Percentiles rank a stretch among this genome's conserved stretches.
These are phyloP conservation scores for Talaromyces wortmannii DNA, from an alignment of 495 filamentous ascomycete genomes.

Conservation along the genomic window DNA sequence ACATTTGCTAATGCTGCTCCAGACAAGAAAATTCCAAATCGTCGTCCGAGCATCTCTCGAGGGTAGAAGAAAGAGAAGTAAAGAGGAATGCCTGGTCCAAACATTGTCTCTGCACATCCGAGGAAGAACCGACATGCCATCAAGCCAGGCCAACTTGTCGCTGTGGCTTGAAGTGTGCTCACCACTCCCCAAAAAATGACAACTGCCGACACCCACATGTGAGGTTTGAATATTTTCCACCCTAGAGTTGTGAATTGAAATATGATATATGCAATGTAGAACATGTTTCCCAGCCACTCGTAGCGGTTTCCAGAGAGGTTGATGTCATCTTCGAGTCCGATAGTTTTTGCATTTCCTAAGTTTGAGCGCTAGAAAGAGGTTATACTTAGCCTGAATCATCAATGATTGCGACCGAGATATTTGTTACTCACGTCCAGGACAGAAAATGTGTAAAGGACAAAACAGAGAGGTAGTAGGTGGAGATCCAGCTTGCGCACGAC, in stretches of 20 bases:
- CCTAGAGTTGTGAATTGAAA: constrained; percentile 22
- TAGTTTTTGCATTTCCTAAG: constrained; percentile 13
- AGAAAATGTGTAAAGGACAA: constrained; percentile 25
- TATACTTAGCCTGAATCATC: too few relatives aligned
- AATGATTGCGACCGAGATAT: too few relatives aligned
- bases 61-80: too few relatives aligned
- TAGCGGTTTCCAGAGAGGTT: constrained; percentile 13
- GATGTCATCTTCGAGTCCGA: constrained; percentile 11
- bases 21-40: too few relatives aligned
- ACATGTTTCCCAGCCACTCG: constrained; percentile 25
- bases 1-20: too few relatives aligned
- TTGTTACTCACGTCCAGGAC: constrained; percentile 9
- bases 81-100: too few relatives aligned
- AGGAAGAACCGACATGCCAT: too few relatives aligned
- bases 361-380: constrained; percentile 6
- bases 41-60: too few relatives aligned
- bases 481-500: constrained; percentile 31
- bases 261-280: constrained; percentile 26
- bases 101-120: too few relatives aligned
- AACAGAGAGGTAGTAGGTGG: constrained; percentile 24
- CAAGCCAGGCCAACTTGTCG: constrained; percentile 8
- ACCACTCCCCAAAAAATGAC: constrained; percentile 22
- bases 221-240: constrained; percentile 19
- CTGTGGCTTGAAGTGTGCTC: constrained; percentile 16
- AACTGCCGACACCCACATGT: constrained; percentile 15